These are phyloP conservation scores for Candida railenensis DNA, from an alignment of 805 yeast species.

Conservation along the genomic window DNA sequence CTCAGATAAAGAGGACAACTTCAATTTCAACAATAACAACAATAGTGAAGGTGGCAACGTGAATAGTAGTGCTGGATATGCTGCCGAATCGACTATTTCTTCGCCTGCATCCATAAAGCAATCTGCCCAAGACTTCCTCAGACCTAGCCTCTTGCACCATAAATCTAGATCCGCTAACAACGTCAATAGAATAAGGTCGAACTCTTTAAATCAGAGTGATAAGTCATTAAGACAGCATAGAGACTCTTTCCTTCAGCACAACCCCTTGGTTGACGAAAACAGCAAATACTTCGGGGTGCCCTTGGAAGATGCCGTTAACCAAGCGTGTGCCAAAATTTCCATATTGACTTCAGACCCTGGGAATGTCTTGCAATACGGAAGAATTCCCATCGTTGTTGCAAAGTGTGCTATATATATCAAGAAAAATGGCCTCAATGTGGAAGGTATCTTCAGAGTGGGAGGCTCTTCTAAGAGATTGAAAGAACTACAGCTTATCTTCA, in stretches of 20 bases:
- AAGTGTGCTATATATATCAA: constrained; percentile 88
- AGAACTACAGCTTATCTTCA: constrained; percentile 79
- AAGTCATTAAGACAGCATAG: constrained; percentile 44
- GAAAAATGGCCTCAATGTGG: constrained; percentile 70
- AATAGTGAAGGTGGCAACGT: not conserved
- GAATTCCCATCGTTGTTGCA: constrained; percentile 92
- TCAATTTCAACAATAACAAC: constrained; percentile 8
- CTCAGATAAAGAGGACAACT: constrained; percentile 9
- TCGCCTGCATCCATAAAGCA: constrained; percentile 9
- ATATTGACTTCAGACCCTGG: constrained; percentile 57
- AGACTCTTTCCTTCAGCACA: constrained; percentile 49
- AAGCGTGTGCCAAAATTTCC: constrained; percentile 76
- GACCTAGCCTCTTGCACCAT: constrained; percentile 34
- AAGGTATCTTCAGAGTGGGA: constrained; percentile 91
- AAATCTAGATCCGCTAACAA: constrained; percentile 52
- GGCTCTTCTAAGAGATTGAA: constrained; percentile 88
- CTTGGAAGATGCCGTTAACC: constrained; percentile 62
- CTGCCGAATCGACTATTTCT: constrained; percentile 2
- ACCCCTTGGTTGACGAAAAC: constrained; percentile 43
- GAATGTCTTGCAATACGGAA: constrained; percentile 75
- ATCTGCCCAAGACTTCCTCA: constrained; percentile 1
- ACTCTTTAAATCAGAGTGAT: constrained; percentile 30
- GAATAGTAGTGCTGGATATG: constrained; percentile 10
- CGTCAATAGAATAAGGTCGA: constrained; percentile 38
- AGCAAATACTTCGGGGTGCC: constrained; percentile 77